Conservation (phyloP, 1,284 basidiomycete species). For the Acaromyces ingoldii region DNA sequence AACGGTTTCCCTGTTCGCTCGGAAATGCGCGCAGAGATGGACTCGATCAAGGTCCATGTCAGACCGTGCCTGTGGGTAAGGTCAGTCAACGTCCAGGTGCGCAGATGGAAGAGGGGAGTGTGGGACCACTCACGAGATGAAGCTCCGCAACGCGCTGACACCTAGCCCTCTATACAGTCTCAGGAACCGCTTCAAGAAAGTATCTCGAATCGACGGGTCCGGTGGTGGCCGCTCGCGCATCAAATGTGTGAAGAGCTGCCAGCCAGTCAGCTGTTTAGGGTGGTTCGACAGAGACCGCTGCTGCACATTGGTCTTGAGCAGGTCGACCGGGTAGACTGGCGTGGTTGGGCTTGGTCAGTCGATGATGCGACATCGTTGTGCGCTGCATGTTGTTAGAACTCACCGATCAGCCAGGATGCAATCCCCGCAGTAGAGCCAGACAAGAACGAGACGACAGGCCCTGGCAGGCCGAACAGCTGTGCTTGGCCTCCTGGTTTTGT, state of each 20-base stretch:
- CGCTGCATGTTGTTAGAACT: not conserved
- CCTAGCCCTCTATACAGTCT: slow-evolving; percentile 48
- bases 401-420: slow-evolving; percentile 36
- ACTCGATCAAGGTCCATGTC: slow-evolving; percentile 49
- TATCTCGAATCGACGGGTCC: slow-evolving; percentile 55
- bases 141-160: slow-evolving; percentile 44
- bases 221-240: slow-evolving; percentile 71
- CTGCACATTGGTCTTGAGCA: slow-evolving; percentile 88
- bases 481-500: slow-evolving; percentile 6
- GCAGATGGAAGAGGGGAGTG: no score
- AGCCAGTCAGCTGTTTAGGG: slow-evolving; percentile 60
- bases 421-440: slow-evolving; percentile 46
- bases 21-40: slow-evolving; percentile 33
- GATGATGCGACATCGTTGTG: not conserved
- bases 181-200: slow-evolving; percentile 25
- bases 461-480: slow-evolving; percentile 32
- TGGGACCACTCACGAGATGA: slow-evolving; percentile 31
- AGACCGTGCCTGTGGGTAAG: slow-evolving; percentile 29
- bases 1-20: slow-evolving; percentile 21
- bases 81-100: not conserved
- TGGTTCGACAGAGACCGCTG: slow-evolving; percentile 76
- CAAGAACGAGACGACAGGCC: slow-evolving; percentile 44
- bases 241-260: slow-evolving; percentile 69
- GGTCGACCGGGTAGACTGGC: slow-evolving; percentile 53
- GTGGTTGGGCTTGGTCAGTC: not conserved